Evolutionary conservation across 768 basidiomycete genomes (phyloP).

Genomic region (Tylopilus subfusipes): DNA sequence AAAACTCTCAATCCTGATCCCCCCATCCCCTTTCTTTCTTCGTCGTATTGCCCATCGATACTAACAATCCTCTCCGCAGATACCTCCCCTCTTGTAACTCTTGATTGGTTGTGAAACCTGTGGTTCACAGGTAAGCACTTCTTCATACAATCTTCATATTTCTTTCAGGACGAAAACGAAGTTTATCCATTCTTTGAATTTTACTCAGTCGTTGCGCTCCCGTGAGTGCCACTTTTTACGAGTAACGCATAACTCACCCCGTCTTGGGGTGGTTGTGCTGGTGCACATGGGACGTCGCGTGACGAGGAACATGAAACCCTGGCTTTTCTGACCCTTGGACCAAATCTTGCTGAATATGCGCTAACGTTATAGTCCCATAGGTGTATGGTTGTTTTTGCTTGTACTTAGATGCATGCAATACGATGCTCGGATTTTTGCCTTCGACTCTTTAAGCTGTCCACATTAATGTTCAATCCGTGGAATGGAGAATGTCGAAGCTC

Average conservation of each 20-base stretch:
- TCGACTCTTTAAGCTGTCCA: too few relatives aligned
- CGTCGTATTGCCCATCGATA: neutral
- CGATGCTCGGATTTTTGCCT: neutral
- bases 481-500: too few relatives aligned
- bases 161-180: constrained; percentile 58
- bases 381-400: neutral
- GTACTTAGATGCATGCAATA: neutral
- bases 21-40: neutral
- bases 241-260: constrained; percentile 37
- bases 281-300: constrained; percentile 29
- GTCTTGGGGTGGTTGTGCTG: constrained; percentile 50
- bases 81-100: neutral
- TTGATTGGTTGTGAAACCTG: neutral
- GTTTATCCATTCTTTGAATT: constrained; percentile 88
- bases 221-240: constrained; percentile 36
- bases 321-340: constrained; percentile 56
- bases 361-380: constrained; percentile 14
- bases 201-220: constrained; percentile 35
- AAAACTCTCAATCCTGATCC: constrained; percentile 50
- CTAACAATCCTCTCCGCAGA: constrained; percentile 10
- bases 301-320: constrained; percentile 52
- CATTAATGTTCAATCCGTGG: too few relatives aligned
- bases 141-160: neutral
- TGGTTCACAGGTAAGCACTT: neutral
- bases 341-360: neutral